Base-by-base conservation (phyloP, 345 rosid genomes). In the Eucalyptus marginata region DNA sequence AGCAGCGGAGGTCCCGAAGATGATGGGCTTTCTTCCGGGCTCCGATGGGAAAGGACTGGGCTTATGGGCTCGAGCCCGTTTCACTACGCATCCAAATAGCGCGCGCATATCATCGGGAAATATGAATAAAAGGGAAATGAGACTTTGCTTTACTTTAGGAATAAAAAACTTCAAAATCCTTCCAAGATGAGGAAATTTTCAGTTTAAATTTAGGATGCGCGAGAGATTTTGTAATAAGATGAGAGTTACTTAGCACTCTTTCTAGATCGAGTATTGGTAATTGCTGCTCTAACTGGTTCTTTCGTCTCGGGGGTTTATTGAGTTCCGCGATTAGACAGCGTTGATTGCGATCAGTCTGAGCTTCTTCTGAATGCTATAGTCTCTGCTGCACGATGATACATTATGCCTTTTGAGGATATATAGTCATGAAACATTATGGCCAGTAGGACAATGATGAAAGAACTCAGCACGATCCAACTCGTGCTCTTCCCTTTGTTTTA, bases 91-190 rank as follows among this genome's bases (percentile, higher is more conserved):
- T 33, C 24, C 0, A 33, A 33, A 18, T 9, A 33, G 7, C 22
- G 7, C 25, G 18, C 40, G 18, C 0, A 7, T n/a, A 7, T 7
- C 0, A 4, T 33, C 7, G 13, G 40, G 24, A 68, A 17, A 33
- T 1, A 16, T 33, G 80, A 68, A 36, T 1, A 10, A 17, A 40
- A 40, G 27, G 15, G 47, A 20, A 76, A 76, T 22, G 27, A 20
- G 4, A 18, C 3, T 10, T 18, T 18, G 25, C 13, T 6, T 36
- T 9, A 7, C 71, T 4, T 62, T 29, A 29, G 76, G 76, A 15
- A n/a, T 8, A 29, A 64, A 64, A 56, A n/a, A n/a, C n/a, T 64
- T 64, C 20, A 14, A n/a, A 64, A 27, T 1, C 36, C 5, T 64
- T 64, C 36, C 14, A 10, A 76, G 47, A 36, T 0, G 14, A 0